Evolutionary conservation across 139 green algal species (phyloP).

Genomic region (Coelastrella sp.): DNA sequence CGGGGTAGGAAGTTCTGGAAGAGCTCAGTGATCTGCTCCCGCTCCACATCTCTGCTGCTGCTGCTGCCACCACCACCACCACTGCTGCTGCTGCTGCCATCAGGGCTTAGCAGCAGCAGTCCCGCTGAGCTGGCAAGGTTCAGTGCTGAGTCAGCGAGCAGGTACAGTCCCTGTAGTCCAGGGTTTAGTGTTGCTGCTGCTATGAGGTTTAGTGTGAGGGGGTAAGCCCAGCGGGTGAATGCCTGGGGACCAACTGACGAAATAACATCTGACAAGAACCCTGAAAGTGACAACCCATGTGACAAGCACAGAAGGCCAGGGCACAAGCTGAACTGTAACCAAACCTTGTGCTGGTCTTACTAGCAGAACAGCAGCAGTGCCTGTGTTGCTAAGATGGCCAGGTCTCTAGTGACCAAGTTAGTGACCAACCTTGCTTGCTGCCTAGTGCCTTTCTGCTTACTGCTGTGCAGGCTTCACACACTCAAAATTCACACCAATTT

Average conservation of each 20-base stretch:
- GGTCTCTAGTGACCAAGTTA: too few relatives aligned
- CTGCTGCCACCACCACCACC: not conserved
- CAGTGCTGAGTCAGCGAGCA: not conserved
- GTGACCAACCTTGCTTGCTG: too few relatives aligned
- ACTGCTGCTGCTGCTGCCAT: slow-evolving; percentile 26
- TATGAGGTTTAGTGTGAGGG: not conserved
- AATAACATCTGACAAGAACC: not conserved
- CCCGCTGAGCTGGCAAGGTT: not conserved
- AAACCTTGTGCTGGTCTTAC: not conserved
- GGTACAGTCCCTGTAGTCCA: not conserved
- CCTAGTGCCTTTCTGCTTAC: too few relatives aligned
- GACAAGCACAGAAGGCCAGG: not conserved
- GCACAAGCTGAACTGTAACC: not conserved
- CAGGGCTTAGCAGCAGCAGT: not conserved
- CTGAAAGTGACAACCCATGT: slow-evolving; percentile 5
- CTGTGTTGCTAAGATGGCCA: too few relatives aligned
- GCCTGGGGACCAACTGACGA: not conserved
- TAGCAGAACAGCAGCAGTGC: not conserved
- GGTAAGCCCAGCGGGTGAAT: slow-evolving; percentile 1
- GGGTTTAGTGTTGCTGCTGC: slow-evolving; percentile 40
- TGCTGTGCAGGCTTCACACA: too few relatives aligned
- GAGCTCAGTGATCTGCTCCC: not conserved
- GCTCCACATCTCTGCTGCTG: slow-evolving; percentile 5
- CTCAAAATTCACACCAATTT: not conserved
- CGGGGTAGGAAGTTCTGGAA: slow-evolving; percentile 8